Evolutionary conservation across 2,329 filamentous ascomycete genomes (phyloP), one percentile per base, ranked within the genome.

Genomic region (Fusarium odoratissimum): DNA sequence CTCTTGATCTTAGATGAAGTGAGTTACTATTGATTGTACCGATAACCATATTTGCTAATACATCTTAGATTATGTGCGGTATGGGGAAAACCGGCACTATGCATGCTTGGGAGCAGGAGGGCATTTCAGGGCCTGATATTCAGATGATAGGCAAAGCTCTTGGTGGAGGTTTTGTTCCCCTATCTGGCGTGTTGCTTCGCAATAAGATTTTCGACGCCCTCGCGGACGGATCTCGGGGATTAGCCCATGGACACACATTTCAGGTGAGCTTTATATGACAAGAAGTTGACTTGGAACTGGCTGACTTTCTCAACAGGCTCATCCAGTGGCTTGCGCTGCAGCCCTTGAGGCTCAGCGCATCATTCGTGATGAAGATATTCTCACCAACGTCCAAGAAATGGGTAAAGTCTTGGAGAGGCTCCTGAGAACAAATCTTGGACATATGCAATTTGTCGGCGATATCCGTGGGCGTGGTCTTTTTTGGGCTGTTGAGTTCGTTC

Each of bases 41-140:
- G 21, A 48, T n/a, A 16, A 17, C 21, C 45, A 48, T 48, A 12
- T 5, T n/a, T 31, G 17, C 7, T 48, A 48, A 48, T 16, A 17
- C 21, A 17, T 31, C 14, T 31, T 31, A 64, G 71, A 74, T 77
- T 31, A 77, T 77, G 72, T 77, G 70, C 23, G 75, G 75, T 5
- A 75, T 76, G 72, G 74, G 74, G 5, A 67, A 70, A 12, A 69
- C 61, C 0, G 74, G 72, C 5, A 72, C 67, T 19, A 67, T 77
- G 59, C 72, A 77, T 64, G 75, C 72, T 4, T 75, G 62, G 67
- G 63, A 75, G 44, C 73, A 75, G 30, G 72, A 72, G n/a, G 59
- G 30, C 6, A 71, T 75, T 6, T 67, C 65, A 5, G 72, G 62
- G 1, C 70, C 72, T 3, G 73, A 75, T 28, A 67, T 75, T 23